Conservation (phyloP, 1,284 basidiomycete genomes). For the Cystobasidium sp. region DNA sequence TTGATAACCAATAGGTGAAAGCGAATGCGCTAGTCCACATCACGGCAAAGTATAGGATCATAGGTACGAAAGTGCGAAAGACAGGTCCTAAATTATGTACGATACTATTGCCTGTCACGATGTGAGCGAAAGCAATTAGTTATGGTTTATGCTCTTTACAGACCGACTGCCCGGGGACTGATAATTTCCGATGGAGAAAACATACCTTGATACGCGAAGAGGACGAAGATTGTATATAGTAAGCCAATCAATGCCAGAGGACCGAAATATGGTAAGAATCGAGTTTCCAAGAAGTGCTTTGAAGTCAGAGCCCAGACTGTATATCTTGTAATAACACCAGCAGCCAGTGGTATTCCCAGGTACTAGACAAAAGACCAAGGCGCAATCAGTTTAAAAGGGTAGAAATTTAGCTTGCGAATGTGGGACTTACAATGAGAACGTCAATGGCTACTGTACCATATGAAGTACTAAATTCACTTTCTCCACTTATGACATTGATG, state of each 20-base stretch:
- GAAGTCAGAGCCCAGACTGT: constrained; percentile 61
- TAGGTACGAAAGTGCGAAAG: constrained; percentile 77
- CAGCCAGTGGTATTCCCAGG: constrained; percentile 70
- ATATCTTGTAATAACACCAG: constrained; percentile 72
- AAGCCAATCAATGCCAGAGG: constrained; percentile 74
- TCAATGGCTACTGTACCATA: constrained; percentile 75
- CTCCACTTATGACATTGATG: constrained; percentile 70
- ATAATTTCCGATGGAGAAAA: neutral
- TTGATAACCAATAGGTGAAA: constrained; percentile 23
- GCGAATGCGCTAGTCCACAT: constrained; percentile 45
- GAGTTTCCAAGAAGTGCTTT: constrained; percentile 61
- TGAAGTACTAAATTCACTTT: constrained; percentile 62
- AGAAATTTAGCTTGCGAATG: neutral
- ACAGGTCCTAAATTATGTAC: constrained; percentile 71
- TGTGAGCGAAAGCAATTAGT: neutral
- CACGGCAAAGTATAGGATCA: constrained; percentile 59
- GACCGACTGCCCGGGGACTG: neutral
- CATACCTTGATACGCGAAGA: constrained; percentile 71
- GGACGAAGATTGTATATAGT: constrained; percentile 70
- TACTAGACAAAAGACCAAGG: constrained; percentile 60
- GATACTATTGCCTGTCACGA: constrained; percentile 60
- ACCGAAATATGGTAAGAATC: constrained; percentile 71
- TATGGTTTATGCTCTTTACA: neutral
- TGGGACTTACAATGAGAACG: constrained; percentile 63
- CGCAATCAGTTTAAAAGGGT: neutral